These are phyloP conservation scores for Alternaria viburni DNA, from an alignment of 2,329 filamentous ascomycete genomes.

Conservation along the genomic window DNA sequence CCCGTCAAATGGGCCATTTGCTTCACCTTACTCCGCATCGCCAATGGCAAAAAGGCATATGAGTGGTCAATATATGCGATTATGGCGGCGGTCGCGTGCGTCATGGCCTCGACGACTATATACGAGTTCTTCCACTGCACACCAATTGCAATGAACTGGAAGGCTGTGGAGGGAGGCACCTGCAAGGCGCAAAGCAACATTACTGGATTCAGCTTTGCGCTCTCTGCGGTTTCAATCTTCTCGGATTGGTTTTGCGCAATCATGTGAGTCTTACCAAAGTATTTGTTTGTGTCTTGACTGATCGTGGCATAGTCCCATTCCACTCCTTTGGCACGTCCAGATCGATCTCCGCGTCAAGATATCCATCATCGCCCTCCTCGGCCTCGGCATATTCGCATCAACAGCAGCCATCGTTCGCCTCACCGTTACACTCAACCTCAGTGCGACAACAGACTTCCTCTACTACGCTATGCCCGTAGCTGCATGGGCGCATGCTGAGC, in stretches of 20 bases:
- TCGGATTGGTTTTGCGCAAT: neutral
- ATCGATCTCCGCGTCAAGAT: constrained; percentile 27
- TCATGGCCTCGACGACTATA: constrained; percentile 42
- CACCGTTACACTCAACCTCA: constrained; percentile 44
- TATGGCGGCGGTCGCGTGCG: constrained; percentile 32
- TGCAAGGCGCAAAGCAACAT: neutral
- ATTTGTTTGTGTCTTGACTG: neutral
- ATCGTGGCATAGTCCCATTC: constrained; percentile 11
- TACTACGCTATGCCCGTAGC: constrained; percentile 21
- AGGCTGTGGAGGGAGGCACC: constrained; percentile 8
- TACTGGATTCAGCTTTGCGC: neutral
- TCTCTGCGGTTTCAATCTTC: neutral
- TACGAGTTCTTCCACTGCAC: constrained; percentile 37
- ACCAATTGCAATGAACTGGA: constrained; percentile 31
- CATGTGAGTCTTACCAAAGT: neutral
- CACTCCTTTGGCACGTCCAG: constrained; percentile 29
- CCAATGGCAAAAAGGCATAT: constrained; percentile 33
- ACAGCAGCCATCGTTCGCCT: constrained; percentile 44
- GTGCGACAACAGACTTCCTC: constrained; percentile 14
- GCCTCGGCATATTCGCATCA: constrained; percentile 22
- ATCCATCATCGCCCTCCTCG: constrained; percentile 22
- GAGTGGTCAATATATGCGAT: constrained; percentile 32
- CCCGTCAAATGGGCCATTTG: constrained; percentile 45
- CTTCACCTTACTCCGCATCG: constrained; percentile 44
- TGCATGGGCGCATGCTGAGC: constrained; percentile 18